phyloP scores from a whole-genome alignment of 345 rosid genomes.

The Arabis hirsuta region DNA sequence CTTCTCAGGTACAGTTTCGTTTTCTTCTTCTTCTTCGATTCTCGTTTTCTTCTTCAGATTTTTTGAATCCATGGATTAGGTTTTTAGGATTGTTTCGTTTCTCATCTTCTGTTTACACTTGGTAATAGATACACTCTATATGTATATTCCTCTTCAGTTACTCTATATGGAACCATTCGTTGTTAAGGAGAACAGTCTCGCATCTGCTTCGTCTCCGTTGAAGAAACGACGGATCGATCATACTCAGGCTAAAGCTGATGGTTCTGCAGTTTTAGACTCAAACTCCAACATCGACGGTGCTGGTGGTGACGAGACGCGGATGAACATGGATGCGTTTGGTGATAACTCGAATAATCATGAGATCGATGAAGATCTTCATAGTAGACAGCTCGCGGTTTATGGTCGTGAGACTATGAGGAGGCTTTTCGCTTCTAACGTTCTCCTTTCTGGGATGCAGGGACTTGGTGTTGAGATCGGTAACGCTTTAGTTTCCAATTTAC shows the following conservation, averaged over 20 bases:
- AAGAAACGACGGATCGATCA: slow-evolving; percentile 48
- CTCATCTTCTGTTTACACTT: slow-evolving; percentile 9
- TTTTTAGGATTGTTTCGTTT: neutral
- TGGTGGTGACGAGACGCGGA: slow-evolving; percentile 22
- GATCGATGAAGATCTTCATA: slow-evolving; percentile 79
- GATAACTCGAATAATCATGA: slow-evolving; percentile 47
- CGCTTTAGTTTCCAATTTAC: neutral
- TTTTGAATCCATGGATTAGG: slow-evolving; percentile 21
- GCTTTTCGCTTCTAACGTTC: slow-evolving; percentile 69
- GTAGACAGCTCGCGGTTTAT: slow-evolving; percentile 80
- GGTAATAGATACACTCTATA: neutral
- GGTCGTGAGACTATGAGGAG: slow-evolving; percentile 80
- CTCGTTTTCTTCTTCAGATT: slow-evolving; percentile 25
- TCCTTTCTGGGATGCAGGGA: slow-evolving; percentile 71
- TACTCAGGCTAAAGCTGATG: slow-evolving; percentile 34
- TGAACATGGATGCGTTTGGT: slow-evolving; percentile 47
- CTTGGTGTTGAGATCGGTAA: slow-evolving; percentile 82
- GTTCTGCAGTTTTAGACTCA: slow-evolving; percentile 4
- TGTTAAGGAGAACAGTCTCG: slow-evolving; percentile 38
- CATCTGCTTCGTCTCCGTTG: slow-evolving; percentile 41
- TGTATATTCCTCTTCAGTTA: slow-evolving; percentile 33
- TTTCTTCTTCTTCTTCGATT: slow-evolving; percentile 9
- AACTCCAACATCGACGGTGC: slow-evolving; percentile 30
- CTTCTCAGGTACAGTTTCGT: slow-evolving; percentile 33
- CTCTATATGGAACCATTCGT: slow-evolving; percentile 42